Percentiles rank a stretch among this genome's conserved stretches.
These are phyloP conservation scores for Didymella lethalis DNA, from an alignment of 2,329 filamentous ascomycete species.

Conservation along the genomic window DNA sequence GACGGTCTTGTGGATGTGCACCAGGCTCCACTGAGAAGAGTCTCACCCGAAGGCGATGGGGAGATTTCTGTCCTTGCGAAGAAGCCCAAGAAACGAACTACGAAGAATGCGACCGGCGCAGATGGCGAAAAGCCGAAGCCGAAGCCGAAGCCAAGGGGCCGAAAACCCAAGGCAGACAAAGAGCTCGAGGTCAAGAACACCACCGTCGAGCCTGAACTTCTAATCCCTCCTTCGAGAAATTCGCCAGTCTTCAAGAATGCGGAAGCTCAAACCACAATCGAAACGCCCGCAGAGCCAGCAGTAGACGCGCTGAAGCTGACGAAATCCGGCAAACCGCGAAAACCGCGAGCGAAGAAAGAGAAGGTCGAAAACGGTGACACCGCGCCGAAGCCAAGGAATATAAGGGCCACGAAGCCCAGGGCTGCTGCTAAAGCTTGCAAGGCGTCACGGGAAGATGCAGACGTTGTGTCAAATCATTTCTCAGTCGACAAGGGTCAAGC, in stretches of 20 bases:
- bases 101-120: conserved; percentile 22
- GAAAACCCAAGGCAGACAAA: conserved; percentile 37
- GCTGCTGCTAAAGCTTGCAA: conserved; percentile 26
- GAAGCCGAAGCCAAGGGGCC: conserved; percentile 38
- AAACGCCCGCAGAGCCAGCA: conserved; percentile 8
- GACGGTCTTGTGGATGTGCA: conserved; percentile 19
- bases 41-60: conserved; percentile 6
- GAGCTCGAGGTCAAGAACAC: conserved; percentile 17
- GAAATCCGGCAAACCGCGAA: conserved; percentile 40
- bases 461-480: conserved; percentile 36
- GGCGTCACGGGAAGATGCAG: conserved; percentile 25
- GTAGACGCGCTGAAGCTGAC: conserved; percentile 25
- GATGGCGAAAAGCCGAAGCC: conserved; percentile 31
- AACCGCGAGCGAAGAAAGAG: conserved; percentile 43
- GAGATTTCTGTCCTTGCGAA: conserved; percentile 15
- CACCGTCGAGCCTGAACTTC: conserved; percentile 27
- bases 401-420: conserved; percentile 38
- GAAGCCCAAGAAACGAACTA: conserved; percentile 28
- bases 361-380: conserved; percentile 22
- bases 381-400: conserved; percentile 35
- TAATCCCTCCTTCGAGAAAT: conserved; percentile 26
- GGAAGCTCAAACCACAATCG: conserved; percentile 1
- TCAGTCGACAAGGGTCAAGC: conserved; percentile 12
- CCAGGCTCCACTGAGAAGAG: conserved; percentile 12
- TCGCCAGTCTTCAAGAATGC: conserved; percentile 34